Evolutionary conservation across 2,329 filamentous ascomycete genomes (phyloP).

Genomic region (Pseudocercospora ulei): DNA sequence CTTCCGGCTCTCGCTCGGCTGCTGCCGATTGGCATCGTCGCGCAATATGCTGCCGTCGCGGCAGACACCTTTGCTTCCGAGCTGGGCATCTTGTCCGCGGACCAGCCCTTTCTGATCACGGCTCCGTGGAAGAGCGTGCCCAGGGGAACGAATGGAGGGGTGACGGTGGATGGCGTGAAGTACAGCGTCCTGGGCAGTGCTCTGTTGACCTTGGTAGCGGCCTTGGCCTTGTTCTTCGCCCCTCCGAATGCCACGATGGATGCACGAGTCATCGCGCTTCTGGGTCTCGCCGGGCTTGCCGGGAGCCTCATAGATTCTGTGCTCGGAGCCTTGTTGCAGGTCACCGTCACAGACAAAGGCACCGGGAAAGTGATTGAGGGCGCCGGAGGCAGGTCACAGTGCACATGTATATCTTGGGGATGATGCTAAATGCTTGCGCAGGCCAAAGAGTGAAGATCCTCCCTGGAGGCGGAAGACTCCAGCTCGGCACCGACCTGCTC

Average conservation of each 20-base stretch:
- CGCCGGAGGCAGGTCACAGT: conserved; percentile 37
- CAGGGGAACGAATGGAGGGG: conserved; percentile 80
- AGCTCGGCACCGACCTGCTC: conserved; percentile 62
- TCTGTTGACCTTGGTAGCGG: conserved; percentile 56
- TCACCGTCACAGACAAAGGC: conserved; percentile 72
- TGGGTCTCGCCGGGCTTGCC: conserved; percentile 63
- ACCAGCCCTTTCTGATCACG: conserved; percentile 73
- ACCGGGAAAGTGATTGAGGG: conserved; percentile 86
- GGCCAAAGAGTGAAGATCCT: conserved; percentile 33
- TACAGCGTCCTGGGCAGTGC: conserved; percentile 37
- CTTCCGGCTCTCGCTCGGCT: conserved; percentile 36
- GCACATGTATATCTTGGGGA: neutral
- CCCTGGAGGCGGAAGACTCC: conserved; percentile 36
- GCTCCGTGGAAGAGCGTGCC: conserved; percentile 71
- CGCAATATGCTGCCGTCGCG: conserved; percentile 72
- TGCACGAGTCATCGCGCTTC: conserved; percentile 17
- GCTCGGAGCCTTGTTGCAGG: conserved; percentile 74
- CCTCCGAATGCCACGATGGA: conserved; percentile 21
- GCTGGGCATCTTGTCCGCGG: conserved; percentile 75
- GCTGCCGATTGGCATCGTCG: conserved; percentile 43
- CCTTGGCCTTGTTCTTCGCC: conserved; percentile 36
- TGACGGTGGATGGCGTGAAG: conserved; percentile 61
- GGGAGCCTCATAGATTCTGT: conserved; percentile 83
- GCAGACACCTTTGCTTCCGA: conserved; percentile 94
- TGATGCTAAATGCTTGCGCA: no score